phyloP scores from a whole-genome alignment of 169 alveolate species.

The Plasmodium berghei region DNA sequence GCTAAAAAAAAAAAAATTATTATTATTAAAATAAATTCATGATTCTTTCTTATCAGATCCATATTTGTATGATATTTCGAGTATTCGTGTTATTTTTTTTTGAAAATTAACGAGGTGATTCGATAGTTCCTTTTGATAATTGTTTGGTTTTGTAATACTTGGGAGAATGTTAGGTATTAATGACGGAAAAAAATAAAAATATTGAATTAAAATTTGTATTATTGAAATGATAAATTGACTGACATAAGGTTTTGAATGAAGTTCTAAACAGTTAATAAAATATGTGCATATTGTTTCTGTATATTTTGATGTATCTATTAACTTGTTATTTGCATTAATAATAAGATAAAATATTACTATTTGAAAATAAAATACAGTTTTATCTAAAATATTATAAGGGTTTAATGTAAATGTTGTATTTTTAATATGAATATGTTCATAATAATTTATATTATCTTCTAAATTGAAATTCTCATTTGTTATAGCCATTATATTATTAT shows the following conservation, averaged over 20 bases:
- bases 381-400: slow-evolving; percentile 45
- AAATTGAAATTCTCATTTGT: slow-evolving; percentile 25
- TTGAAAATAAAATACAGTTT: slow-evolving; percentile 50
- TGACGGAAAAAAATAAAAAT: slow-evolving; percentile 59
- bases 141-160: not conserved
- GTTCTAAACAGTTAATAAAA: slow-evolving; percentile 25
- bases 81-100: slow-evolving; percentile 21
- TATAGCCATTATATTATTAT: slow-evolving; percentile 46
- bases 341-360: slow-evolving; percentile 57
- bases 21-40: not conserved
- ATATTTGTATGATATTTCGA: slow-evolving; percentile 12
- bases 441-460: slow-evolving; percentile 46
- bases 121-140: slow-evolving; percentile 1
- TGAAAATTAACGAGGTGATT: slow-evolving; percentile 8
- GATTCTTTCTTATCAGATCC: not conserved
- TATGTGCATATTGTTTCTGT: not conserved
- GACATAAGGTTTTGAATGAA: slow-evolving; percentile 16
- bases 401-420: slow-evolving; percentile 13
- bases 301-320: slow-evolving; percentile 16
- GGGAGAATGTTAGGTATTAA: slow-evolving; percentile 26
- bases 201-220: slow-evolving; percentile 30
- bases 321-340: slow-evolving; percentile 35
- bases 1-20: too few species aligned
- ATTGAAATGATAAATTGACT: slow-evolving; percentile 18
- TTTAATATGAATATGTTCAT: slow-evolving; percentile 28